Base-by-base conservation (phyloP, 139 green algal genomes). In the Trebouxia sp. region DNA sequence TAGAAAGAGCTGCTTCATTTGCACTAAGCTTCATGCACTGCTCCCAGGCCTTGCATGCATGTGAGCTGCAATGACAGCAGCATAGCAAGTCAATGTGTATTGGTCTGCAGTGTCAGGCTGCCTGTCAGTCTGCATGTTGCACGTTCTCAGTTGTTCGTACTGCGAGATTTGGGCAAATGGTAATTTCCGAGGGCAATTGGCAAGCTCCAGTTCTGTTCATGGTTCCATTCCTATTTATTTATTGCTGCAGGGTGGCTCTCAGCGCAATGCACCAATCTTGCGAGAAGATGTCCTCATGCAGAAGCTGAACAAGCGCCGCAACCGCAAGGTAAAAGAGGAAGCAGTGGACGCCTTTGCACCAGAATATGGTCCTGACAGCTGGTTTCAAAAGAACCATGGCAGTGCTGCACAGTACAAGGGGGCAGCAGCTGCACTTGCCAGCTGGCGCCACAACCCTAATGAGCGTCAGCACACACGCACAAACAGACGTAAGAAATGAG, bases 231-330 rank as follows among this genome's bases (percentile, higher is more conserved):
- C 24, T 42, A 11, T 20, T 38, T 10, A 15, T 41, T 38, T 76
- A 32, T 50, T 65, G 26, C 26, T 80, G 66, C 87, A 93, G 88
- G 88, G 91, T 48, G 94, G 93, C 20, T 86, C 84, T 3, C 80
- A 87, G 38, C 75, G 69, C 42, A 85, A 88, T 39, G 85, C 95
- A 43, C 91, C 90, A 15, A 94, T 98, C 43, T 89, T 98, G 82
- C 83, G 92, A 0, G 95, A 98, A 86, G 95, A 98, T 83, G 85
- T 95, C 75, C 86, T 98, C 75, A 82, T 94, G 85, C 78, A 91
- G 67, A 84, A 89, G 56, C 86, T 88, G 65, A 82, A 85, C n/a
- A 82, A 83, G 15, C 50, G 85, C 72, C 78, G 85, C 10, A 15
- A 76, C 5, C 76, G 51, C 24, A 89, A 88, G 56, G 24, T 43